phyloP scores from a whole-genome alignment of 306 rosid species.

The Cicer arietinum region DNA sequence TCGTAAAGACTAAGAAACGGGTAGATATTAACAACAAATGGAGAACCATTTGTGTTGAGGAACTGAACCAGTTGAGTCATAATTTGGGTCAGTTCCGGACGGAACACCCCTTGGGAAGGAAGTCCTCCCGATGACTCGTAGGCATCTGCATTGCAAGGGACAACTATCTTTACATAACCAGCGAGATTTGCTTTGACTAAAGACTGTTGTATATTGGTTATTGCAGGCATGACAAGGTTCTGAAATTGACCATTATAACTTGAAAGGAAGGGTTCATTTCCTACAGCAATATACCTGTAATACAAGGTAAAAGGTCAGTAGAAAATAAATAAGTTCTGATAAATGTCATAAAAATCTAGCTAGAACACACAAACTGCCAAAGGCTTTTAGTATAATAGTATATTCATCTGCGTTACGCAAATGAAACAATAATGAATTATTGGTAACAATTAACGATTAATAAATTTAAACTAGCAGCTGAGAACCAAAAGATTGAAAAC shows the following conservation, averaged over 20 bases:
- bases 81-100: slow-evolving; percentile 74
- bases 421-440: neutral
- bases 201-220: slow-evolving; percentile 86
- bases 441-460: neutral
- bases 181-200: slow-evolving; percentile 82
- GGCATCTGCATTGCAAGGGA: slow-evolving; percentile 97
- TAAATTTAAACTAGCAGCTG: slow-evolving; percentile 14
- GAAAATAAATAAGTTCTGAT: slow-evolving; percentile 15
- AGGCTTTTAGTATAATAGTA: neutral
- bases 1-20: slow-evolving; percentile 94
- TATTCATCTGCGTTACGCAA: neutral
- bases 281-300: slow-evolving; percentile 86
- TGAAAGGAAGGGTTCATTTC: slow-evolving; percentile 94
- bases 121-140: slow-evolving; percentile 66
- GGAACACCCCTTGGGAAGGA: slow-evolving; percentile 95
- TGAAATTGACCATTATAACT: slow-evolving; percentile 80
- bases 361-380: slow-evolving; percentile 16
- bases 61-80: slow-evolving; percentile 79
- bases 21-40: slow-evolving; percentile 91
- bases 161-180: slow-evolving; percentile 82
- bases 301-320: slow-evolving; percentile 33
- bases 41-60: slow-evolving; percentile 91
- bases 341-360: neutral
- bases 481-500: slow-evolving; percentile 14
- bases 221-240: slow-evolving; percentile 75